Evolutionary conservation across 2,329 filamentous ascomycete species (phyloP), one percentile per base, ranked within the genome.

Genomic region (Botrytis aclada): DNA sequence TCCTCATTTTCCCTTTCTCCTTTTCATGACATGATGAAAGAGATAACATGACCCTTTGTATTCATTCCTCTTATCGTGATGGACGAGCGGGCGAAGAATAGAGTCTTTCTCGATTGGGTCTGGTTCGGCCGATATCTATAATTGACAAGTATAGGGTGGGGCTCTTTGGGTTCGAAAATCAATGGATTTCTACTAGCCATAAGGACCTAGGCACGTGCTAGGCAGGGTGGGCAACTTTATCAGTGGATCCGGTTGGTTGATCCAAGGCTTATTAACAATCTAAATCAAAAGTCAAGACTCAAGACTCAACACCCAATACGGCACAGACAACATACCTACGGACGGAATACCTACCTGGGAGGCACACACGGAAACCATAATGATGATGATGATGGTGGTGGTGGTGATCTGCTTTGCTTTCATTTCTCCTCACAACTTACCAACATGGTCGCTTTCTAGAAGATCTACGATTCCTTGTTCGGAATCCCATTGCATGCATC

Each of bases 61-160:
- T n/a, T n/a, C 25, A n/a, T n/a, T 18, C 22, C 22, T 61, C 34
- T 16, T 16, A 39, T 61, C 58, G 56, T 58, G 1, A 61, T 39
- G 34, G 41, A 39, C 34, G 7, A 41, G 25, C 34, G 34, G 34
- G 22, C 18, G 34, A 18, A 25, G 22, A 9, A n/a, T 10, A n/a
- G 9, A 20, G 60, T 29, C 60, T 18, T 29, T 43, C 37, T 41
- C 8, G 3, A 63, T 41, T 29, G 25, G 29, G 61, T 43, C 61
- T 63, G 37, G 61, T 43, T n/a, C 39, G n/a, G 61, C 39, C 61
- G 61, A 43, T 12, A 63, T 63, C 61, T 63, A 63, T 41, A 63
- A 63, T 32, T 63, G 61, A 63, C 25, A 41, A 43, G 37, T 41
- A 2, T 8, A 20, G 34, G 6, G 60, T 29, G 25, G 61, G 61